phyloP scores from a whole-genome alignment of 1,284 basidiomycete genomes.

The Trametes hirsuta region DNA sequence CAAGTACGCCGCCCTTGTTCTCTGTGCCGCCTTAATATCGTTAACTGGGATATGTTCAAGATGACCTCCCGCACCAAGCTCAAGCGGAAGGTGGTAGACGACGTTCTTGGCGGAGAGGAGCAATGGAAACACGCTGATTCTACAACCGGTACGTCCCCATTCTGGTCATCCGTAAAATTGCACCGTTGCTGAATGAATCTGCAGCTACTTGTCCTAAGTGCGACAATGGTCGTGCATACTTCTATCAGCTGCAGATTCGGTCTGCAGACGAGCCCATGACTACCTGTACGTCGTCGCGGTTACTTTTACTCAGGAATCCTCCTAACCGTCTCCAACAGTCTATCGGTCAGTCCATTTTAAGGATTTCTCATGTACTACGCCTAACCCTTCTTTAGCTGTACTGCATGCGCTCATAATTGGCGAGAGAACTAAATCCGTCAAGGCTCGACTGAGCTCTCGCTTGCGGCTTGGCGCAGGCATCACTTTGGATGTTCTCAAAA shows the following conservation, averaged over 20 bases:
- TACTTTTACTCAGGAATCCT: slow-evolving; percentile 6
- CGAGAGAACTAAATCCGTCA: slow-evolving; percentile 51
- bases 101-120: slow-evolving; percentile 92
- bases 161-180: slow-evolving; percentile 26
- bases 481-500: too few species aligned
- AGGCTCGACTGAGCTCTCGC: not conserved
- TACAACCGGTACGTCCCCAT: slow-evolving; percentile 60
- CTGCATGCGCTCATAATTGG: slow-evolving; percentile 62
- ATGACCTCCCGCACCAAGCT: slow-evolving; percentile 88
- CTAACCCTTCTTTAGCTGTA: slow-evolving; percentile 44
- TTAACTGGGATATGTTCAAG: slow-evolving; percentile 38
- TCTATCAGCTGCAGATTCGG: slow-evolving; percentile 94
- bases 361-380: not conserved
- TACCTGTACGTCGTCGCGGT: slow-evolving; percentile 70
- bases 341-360: slow-evolving; percentile 33
- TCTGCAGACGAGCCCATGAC: slow-evolving; percentile 98
- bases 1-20: slow-evolving; percentile 52
- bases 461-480: too few species aligned
- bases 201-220: slow-evolving; percentile 87
- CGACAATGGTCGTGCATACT: slow-evolving; percentile 88
- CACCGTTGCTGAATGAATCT: not conserved
- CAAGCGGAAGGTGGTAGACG: slow-evolving; percentile 88
- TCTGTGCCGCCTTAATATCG: not conserved
- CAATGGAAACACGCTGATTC: slow-evolving; percentile 96
- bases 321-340: slow-evolving; percentile 31